Evolutionary conservation across 1,139 yeast species (phyloP).

Genomic region (Candida sp.): DNA sequence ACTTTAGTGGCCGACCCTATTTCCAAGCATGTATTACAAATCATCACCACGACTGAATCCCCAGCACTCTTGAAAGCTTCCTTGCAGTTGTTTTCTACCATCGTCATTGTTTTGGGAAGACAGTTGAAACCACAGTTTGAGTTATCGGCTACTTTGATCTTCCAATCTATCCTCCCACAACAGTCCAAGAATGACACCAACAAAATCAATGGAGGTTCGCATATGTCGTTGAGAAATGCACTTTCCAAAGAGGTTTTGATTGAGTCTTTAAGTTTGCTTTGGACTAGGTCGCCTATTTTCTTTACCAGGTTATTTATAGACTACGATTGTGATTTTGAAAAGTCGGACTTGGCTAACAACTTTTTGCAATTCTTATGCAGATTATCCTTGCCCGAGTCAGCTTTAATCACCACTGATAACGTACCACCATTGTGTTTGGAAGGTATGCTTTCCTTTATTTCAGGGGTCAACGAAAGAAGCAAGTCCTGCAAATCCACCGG

Average conservation of each 20-base stretch:
- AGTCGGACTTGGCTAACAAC: constrained; percentile 77
- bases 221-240: constrained; percentile 32
- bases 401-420: constrained; percentile 74
- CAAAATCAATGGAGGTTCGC: constrained; percentile 26
- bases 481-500: constrained; percentile 25
- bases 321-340: constrained; percentile 91
- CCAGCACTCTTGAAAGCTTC: constrained; percentile 76
- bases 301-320: constrained; percentile 80
- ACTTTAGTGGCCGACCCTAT: constrained; percentile 76
- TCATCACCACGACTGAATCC: constrained; percentile 73
- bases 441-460: constrained; percentile 75
- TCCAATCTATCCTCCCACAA: constrained; percentile 55
- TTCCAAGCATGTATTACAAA: constrained; percentile 81
- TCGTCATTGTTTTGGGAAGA: constrained; percentile 61
- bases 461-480: constrained; percentile 66
- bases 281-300: constrained; percentile 83
- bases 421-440: constrained; percentile 96
- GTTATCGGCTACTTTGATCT: constrained; percentile 61
- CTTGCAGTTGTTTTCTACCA: constrained; percentile 74
- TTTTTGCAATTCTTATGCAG: constrained; percentile 75
- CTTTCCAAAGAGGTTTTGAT: constrained; percentile 74
- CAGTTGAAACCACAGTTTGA: constrained; percentile 71
- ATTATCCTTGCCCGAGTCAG: constrained; percentile 81
- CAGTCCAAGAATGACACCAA: constrained; percentile 23
- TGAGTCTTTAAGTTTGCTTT: constrained; percentile 81